Percentiles rank a stretch among this genome's conserved stretches.
phyloP scores from a whole-genome alignment of 495 filamentous ascomycete genomes.

The Haplographium delicatum region DNA sequence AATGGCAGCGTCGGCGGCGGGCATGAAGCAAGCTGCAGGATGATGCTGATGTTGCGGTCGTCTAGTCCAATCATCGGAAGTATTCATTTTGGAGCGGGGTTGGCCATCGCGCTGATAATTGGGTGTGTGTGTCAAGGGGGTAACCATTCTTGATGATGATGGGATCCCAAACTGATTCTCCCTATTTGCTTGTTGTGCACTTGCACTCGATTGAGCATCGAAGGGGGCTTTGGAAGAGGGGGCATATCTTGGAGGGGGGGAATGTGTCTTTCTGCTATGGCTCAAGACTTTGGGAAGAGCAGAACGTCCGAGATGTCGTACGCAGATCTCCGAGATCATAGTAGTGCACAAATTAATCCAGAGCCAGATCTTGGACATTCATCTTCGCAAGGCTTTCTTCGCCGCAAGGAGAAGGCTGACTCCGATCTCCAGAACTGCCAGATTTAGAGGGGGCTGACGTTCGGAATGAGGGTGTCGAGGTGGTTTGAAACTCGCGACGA shows the following conservation, averaged over 20 bases:
- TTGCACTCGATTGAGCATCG: constrained; percentile 6
- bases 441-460: constrained; percentile 18
- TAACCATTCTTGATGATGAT: constrained; percentile 2
- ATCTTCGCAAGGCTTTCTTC: no score
- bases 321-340: no score
- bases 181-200: constrained; percentile 2
- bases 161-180: constrained; percentile 4
- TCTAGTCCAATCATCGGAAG: constrained; percentile 15
- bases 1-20: constrained; percentile 16
- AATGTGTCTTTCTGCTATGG: not conserved
- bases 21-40: constrained; percentile 20
- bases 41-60: constrained; percentile 16
- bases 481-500: constrained; percentile 16
- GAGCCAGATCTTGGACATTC: not conserved
- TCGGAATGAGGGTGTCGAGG: no score
- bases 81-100: constrained; percentile 15
- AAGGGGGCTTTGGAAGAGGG: not conserved
- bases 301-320: no score
- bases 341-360: no score
- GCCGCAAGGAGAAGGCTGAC: constrained; percentile 15
- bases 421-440: constrained; percentile 7
- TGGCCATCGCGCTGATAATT: constrained; percentile 8
- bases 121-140: constrained; percentile 22
- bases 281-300: not conserved
- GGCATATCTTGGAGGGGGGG: not conserved